A percentile compares a stretch with the other conserved stretches of the same genome.
phyloP scores from a whole-genome alignment of 1,139 yeast genomes.

The Blastobotrys aristatus region DNA sequence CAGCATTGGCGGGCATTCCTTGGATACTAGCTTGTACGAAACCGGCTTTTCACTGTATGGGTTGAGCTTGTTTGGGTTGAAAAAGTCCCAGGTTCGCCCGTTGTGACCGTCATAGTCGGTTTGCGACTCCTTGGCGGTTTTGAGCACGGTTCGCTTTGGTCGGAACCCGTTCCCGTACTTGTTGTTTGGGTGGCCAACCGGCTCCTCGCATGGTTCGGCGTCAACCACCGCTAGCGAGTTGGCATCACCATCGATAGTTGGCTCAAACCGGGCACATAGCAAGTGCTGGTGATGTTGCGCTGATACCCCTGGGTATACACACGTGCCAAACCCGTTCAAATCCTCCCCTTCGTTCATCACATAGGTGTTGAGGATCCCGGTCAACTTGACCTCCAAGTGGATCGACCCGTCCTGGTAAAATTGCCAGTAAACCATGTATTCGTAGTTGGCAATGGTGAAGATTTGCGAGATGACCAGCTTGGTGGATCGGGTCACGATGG shows the following conservation, averaged over 20 bases:
- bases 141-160: constrained; percentile 54
- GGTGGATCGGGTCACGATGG: constrained; percentile 60
- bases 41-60: constrained; percentile 70
- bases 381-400: constrained; percentile 69
- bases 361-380: constrained; percentile 57
- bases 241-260: constrained; percentile 78
- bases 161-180: constrained; percentile 63
- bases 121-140: constrained; percentile 62
- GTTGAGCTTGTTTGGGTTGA: constrained; percentile 63
- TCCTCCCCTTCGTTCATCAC: constrained; percentile 57
- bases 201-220: constrained; percentile 52
- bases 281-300: constrained; percentile 86
- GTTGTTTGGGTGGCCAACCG: constrained; percentile 27
- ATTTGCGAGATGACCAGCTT: constrained; percentile 70
- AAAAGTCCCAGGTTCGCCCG: constrained; percentile 73
- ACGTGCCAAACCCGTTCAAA: constrained; percentile 73
- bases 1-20: constrained; percentile 65
- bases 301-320: constrained; percentile 72
- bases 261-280: constrained; percentile 74
- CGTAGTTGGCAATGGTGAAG: constrained; percentile 82
- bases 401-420: constrained; percentile 81
- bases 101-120: constrained; percentile 58
- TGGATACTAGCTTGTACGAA: constrained; percentile 72
- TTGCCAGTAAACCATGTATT: constrained; percentile 77
- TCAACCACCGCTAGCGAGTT: constrained; percentile 71